Conservation (phyloP, 495 filamentous ascomycete species). For the Cercophora samala region DNA sequence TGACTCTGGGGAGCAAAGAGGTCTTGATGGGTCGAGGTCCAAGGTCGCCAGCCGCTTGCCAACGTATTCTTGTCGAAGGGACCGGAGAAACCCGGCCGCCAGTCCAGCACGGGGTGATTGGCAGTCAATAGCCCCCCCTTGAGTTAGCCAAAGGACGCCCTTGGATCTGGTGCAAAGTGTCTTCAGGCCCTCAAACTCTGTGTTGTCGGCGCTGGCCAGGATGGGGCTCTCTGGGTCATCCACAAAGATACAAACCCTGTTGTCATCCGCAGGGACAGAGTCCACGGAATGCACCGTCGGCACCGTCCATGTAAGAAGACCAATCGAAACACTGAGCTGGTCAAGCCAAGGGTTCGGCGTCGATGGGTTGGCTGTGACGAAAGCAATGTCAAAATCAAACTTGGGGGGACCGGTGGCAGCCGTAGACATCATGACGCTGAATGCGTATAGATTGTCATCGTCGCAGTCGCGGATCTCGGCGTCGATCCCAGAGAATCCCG, state of each 20-base stretch:
- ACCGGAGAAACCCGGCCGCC: slow-evolving; percentile 33
- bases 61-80: slow-evolving; percentile 33
- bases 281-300: slow-evolving; percentile 26
- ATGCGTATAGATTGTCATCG: slow-evolving; percentile 32
- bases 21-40: slow-evolving; percentile 26
- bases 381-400: slow-evolving; percentile 29
- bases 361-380: slow-evolving; percentile 18
- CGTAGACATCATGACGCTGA: slow-evolving; percentile 32
- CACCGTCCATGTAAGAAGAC: slow-evolving; percentile 28
- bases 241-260: slow-evolving; percentile 33
- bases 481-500: slow-evolving; percentile 31
- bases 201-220: slow-evolving; percentile 23
- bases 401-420: slow-evolving; percentile 13
- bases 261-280: slow-evolving; percentile 14
- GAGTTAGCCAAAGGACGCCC: slow-evolving; percentile 50
- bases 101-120: slow-evolving; percentile 29
- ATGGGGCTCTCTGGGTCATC: slow-evolving; percentile 36
- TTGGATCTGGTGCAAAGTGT: slow-evolving; percentile 26
- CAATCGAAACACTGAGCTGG: slow-evolving; percentile 27
- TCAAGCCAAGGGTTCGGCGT: slow-evolving; percentile 23
- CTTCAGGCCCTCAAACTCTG: slow-evolving; percentile 31
- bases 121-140: slow-evolving; percentile 40
- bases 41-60: slow-evolving; percentile 28
- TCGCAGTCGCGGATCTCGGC: slow-evolving; percentile 33
- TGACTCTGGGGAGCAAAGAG: slow-evolving; percentile 20